Percentiles rank a stretch among this genome's conserved stretches.
phyloP scores from a whole-genome alignment of 2,329 filamentous ascomycete genomes.

The Trichoderma atroviride region DNA sequence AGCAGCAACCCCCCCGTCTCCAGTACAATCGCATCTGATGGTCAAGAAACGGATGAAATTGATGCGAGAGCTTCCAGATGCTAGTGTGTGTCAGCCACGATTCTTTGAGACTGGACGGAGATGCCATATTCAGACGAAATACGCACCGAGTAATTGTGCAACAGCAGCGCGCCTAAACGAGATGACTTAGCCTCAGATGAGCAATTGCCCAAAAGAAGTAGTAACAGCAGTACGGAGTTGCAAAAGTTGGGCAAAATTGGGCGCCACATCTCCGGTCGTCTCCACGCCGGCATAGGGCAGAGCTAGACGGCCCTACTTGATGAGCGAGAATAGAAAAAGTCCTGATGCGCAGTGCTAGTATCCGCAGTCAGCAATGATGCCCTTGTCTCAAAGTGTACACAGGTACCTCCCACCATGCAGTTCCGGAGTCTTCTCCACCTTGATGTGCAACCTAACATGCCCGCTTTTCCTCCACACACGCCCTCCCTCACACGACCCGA shows the following conservation, averaged over 20 bases:
- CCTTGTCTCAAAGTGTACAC: not conserved
- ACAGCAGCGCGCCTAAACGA: slow-evolving; percentile 3
- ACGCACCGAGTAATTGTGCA: not conserved
- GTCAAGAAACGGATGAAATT: slow-evolving; percentile 13
- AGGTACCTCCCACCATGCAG: not conserved
- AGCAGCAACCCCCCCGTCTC: not conserved
- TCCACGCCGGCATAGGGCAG: slow-evolving; percentile 20
- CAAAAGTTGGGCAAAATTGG: not conserved
- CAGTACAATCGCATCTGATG: not conserved
- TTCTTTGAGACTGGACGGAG: not conserved
- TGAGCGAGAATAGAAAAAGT: slow-evolving; percentile 12
- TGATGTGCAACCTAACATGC: slow-evolving; percentile 8
- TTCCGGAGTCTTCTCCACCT: slow-evolving; percentile 11
- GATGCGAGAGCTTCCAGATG: slow-evolving; percentile 1
- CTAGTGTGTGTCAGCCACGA: slow-evolving; percentile 13
- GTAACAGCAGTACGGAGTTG: not conserved
- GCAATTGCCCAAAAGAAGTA: slow-evolving; percentile 2
- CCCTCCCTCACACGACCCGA: slow-evolving; percentile 20
- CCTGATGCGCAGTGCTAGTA: slow-evolving; percentile 7
- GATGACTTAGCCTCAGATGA: not conserved
- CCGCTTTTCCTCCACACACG: slow-evolving; percentile 11
- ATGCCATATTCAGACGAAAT: not conserved
- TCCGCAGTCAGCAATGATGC: slow-evolving; percentile 25
- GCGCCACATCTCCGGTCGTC: slow-evolving; percentile 16
- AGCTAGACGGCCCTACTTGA: slow-evolving; percentile 8